These are phyloP conservation scores for Candida neerlandica DNA, from an alignment of 1,139 yeast species.

Conservation along the genomic window DNA sequence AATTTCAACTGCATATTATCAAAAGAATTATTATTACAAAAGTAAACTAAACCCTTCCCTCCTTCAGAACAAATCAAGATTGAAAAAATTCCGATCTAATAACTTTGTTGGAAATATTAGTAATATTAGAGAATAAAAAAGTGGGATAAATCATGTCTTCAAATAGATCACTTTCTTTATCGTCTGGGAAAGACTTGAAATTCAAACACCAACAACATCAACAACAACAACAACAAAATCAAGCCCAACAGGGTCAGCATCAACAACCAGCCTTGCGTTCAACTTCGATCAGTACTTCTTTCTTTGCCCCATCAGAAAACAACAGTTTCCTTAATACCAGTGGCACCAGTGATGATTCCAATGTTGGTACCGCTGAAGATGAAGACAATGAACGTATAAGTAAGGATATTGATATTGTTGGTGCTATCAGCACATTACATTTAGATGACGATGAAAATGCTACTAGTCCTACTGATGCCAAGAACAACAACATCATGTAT, in stretches of 20 bases:
- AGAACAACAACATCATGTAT: slow-evolving; percentile 13
- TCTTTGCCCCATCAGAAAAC: slow-evolving; percentile 16
- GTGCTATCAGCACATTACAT: slow-evolving; percentile 43
- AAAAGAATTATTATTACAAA: neutral
- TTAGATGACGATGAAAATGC: slow-evolving; percentile 37
- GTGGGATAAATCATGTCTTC: slow-evolving; percentile 3
- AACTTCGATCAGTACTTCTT: slow-evolving; percentile 28
- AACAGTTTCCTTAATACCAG: neutral
- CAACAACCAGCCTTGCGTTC: slow-evolving; percentile 20
- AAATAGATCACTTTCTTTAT: slow-evolving; percentile 23
- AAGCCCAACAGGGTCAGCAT: slow-evolving; percentile 6
- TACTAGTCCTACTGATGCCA: slow-evolving; percentile 9
- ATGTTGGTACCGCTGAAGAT: neutral
- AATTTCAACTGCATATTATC: neutral
- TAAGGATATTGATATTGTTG: slow-evolving; percentile 41
- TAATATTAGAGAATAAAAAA: slow-evolving; percentile 3
- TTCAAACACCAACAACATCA: neutral
- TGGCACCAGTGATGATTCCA: neutral
- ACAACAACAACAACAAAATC: slow-evolving; percentile 7
- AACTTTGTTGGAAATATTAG: neutral
- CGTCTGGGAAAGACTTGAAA: slow-evolving; percentile 18
- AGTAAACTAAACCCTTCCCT: too few relatives aligned
- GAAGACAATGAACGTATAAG: neutral
- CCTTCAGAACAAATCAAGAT: too few relatives aligned
- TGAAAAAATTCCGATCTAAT: too few relatives aligned